Evolutionary conservation across 495 filamentous ascomycete genomes (phyloP).

Genomic region (Annulohypoxylon nitens): DNA sequence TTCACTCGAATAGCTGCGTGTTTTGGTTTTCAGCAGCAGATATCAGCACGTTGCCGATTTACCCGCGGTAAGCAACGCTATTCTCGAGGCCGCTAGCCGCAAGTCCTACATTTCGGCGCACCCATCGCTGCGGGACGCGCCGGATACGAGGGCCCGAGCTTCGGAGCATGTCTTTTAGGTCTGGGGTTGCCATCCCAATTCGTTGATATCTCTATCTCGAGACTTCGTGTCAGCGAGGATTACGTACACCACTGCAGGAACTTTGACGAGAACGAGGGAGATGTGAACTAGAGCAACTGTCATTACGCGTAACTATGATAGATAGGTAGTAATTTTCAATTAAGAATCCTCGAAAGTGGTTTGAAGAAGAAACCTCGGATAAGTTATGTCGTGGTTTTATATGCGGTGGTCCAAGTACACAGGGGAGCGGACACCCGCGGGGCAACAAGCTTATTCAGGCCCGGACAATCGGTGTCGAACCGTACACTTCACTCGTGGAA

Average conservation of each 20-base stretch:
- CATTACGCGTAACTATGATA: slow-evolving; percentile 1
- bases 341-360: background rate
- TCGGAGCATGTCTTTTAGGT: slow-evolving; percentile 12
- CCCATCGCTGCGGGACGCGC: background rate
- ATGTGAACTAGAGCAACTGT: slow-evolving; percentile 1
- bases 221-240: background rate
- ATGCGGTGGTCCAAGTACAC: slow-evolving; percentile 28
- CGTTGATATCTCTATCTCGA: background rate
- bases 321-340: background rate
- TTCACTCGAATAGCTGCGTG: slow-evolving; percentile 16
- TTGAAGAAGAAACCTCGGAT: slow-evolving; percentile 27
- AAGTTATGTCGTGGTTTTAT: slow-evolving; percentile 20
- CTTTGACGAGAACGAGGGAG: background rate
- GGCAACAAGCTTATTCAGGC: slow-evolving; percentile 31
- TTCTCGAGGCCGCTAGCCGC: slow-evolving; percentile 29
- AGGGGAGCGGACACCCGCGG: slow-evolving; percentile 30
- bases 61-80: slow-evolving; percentile 17
- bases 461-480: slow-evolving; percentile 31
- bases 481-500: slow-evolving; percentile 29
- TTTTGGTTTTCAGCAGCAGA: slow-evolving; percentile 20
- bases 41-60: slow-evolving; percentile 8
- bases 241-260: slow-evolving; percentile 2
- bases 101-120: slow-evolving; percentile 13
- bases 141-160: slow-evolving; percentile 20
- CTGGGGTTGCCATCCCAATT: background rate